phyloP scores from a whole-genome alignment of 2,329 filamentous ascomycete genomes.

The Aspergillus versicolor region DNA sequence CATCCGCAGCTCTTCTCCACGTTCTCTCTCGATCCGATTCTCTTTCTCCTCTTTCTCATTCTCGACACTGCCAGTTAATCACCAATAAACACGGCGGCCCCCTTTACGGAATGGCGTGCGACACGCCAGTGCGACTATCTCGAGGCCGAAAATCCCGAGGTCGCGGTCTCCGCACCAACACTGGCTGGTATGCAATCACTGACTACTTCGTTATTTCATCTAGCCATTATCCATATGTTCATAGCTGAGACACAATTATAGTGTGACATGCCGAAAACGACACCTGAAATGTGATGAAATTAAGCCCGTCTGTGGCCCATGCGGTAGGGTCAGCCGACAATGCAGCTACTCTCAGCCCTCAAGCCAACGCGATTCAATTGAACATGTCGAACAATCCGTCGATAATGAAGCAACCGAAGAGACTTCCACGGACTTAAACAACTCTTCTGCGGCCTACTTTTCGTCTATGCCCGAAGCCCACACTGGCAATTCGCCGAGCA shows the following conservation, averaged over 20 bases:
- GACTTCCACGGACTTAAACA: neutral
- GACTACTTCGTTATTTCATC: neutral
- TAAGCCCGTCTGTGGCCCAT: constrained; percentile 3
- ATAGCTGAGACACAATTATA: neutral
- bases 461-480: neutral
- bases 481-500: constrained; percentile 16
- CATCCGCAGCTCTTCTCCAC: no score
- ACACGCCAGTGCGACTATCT: neutral
- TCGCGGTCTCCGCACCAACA: constrained; percentile 28
- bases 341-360: neutral
- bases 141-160: constrained; percentile 26
- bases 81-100: neutral
- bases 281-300: constrained; percentile 34
- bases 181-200: constrained; percentile 25
- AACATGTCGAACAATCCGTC: neutral
- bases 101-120: neutral
- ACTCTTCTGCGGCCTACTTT: neutral
- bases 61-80: neutral
- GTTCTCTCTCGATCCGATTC: neutral
- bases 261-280: constrained; percentile 20
- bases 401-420: neutral
- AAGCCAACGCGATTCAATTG: neutral
- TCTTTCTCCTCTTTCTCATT: neutral
- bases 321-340: constrained; percentile 1
- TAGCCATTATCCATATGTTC: neutral